Evolutionary conservation across 2,329 filamentous ascomycete genomes (phyloP), one percentile per base, ranked within the genome.

Genomic region (Esteya vermicola): DNA sequence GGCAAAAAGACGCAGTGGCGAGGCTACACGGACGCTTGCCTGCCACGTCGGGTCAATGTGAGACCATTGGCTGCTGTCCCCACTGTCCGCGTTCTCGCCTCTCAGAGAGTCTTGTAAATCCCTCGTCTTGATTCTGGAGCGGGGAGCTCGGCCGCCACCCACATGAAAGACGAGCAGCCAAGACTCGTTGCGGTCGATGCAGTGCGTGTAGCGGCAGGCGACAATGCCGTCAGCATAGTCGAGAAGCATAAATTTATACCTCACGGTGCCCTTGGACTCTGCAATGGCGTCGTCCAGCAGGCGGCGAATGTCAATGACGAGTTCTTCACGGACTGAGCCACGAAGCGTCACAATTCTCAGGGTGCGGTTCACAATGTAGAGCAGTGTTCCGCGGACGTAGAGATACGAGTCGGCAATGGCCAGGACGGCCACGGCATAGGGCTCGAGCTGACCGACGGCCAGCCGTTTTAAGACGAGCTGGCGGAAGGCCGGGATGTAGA

Each of bases 301-400:
- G 3, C 49, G 50, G 7, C 62, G 61, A 26, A 76, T 61, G 47
- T 75, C 62, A 33, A 82, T 56, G 4, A 74, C 69, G n/a, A 65
- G 57, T 49, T 83, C 78, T 10, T 56, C 48, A 19, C 51, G 52
- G 3, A 59, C 60, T 0, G 65, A 63, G 8, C 53, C 51, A 47
- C 74, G 69, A 16, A 83, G 57, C 44, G 80, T 63, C 36, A 81
- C 60, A 21, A 84, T 54, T 4, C 72, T 69, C 21, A 86, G 62
- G 36, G 53, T 38, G 27, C 50, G 43, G 32, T 66, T 63, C 31
- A 64, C 52, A 10, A 72, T 66, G 51, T 85, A 80, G 48, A 78
- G 83, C 14, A 86, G 58, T 10, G 72, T 63, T 6, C 81, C 78
- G 42, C 74, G 65, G 16, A 63, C 61, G 52, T 81, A 85, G 8